phyloP scores from a whole-genome alignment of 306 rosid species.

The Mucuna pruriens region DNA sequence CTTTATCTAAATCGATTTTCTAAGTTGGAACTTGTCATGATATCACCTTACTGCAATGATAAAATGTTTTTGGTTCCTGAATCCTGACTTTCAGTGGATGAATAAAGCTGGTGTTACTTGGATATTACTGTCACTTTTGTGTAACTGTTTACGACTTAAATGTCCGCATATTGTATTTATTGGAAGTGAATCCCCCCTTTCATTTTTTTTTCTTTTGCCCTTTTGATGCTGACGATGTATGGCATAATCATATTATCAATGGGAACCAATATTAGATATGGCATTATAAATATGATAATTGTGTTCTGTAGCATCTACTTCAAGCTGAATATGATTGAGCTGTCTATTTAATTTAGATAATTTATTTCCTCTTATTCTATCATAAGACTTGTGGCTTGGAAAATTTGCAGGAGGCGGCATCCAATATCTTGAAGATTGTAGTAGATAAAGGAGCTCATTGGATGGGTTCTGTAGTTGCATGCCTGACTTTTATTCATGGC shows the following conservation, averaged over 20 bases:
- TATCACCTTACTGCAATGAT: not conserved
- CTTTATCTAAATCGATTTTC: not conserved
- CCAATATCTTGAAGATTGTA: slow-evolving; percentile 68
- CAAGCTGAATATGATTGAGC: slow-evolving; percentile 20
- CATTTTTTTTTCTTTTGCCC: not conserved
- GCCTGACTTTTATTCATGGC: slow-evolving; percentile 67
- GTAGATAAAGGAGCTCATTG: slow-evolving; percentile 45
- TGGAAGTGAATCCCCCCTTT: not conserved
- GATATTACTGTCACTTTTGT: not conserved
- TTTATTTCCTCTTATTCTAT: not conserved
- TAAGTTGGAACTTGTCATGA: slow-evolving; percentile 1
- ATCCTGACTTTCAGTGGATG: not conserved
- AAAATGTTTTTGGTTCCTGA: not conserved
- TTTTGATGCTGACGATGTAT: too few relatives aligned
- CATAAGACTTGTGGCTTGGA: slow-evolving; percentile 12
- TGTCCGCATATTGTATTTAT: not conserved
- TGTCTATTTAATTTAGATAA: slow-evolving; percentile 7
- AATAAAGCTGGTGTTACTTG: not conserved
- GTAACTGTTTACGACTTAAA: not conserved
- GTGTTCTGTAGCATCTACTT: not conserved
- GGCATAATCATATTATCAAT: not conserved
- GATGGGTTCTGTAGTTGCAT: slow-evolving; percentile 53
- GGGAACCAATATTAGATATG: not conserved
- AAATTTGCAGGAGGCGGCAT: slow-evolving; percentile 85
- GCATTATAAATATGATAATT: slow-evolving; percentile 6